Base-by-base conservation (phyloP, 768 basidiomycete genomes). In the Dendrothele bispora region DNA sequence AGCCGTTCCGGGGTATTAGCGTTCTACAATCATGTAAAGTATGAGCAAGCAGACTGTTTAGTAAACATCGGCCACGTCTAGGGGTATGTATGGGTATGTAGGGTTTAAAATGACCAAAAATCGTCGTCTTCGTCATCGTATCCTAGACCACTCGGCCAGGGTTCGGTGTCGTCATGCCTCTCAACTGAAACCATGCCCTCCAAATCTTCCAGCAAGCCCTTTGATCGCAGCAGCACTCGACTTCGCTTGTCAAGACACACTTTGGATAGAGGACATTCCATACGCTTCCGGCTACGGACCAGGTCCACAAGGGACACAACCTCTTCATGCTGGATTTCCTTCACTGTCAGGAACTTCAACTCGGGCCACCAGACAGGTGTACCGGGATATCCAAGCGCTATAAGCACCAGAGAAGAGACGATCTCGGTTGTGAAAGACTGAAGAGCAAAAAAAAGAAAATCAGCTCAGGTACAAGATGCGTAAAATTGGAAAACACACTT, bases 111-210 rank as follows among this genome's bases (percentile, higher is more conserved):
- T 10, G 43, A 51, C 59, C 56, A 62, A 40, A 53, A 60, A 12
- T 60, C 62, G 25, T 62, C 60, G 4, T 55, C 54, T 39, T 58
- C 61, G 51, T 75, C 73, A 37, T 69, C 62, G 54, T 71, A 74
- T 7, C 60, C 64, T 39, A 73, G 55, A 11, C 60, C 69, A 12
- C 56, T 51, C 7, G 74, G 75, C 76, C 76, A 78, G 5, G 57
- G 47, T 43, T 67, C 65, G 4, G 55, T 29, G 24, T 47, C 50
- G 36, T 69, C 61, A 48, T 50, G 49, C 27, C 64, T 59, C 29
- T 66, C 66, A 8, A 74, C 60, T 15, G 58, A 43, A 36, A 70
- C 48, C n/a, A 56, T 47, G 27, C 62, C 59, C 46, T 60, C 50
- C 14, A 73, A 46, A 51, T 49, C 54, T 8, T 64, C 60, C n/a